phyloP scores from a whole-genome alignment of 169 alveolate genomes.

The Amoebophrya sp. region DNA sequence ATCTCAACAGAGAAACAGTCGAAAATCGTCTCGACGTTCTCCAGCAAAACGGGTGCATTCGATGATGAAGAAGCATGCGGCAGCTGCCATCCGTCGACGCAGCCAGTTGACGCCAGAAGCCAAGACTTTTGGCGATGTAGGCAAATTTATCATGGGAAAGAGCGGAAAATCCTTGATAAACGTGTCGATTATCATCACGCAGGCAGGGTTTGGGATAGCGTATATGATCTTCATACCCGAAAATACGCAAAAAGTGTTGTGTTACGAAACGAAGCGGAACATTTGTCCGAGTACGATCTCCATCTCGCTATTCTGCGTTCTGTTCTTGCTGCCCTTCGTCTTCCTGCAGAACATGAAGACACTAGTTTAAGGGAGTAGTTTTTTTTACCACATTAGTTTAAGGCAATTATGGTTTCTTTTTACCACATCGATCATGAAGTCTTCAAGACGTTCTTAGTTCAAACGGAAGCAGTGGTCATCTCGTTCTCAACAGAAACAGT shows the following conservation, averaged over 20 bases:
- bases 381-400: no score
- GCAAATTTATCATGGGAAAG: neutral
- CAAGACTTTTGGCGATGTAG: neutral
- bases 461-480: no score
- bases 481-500: no score
- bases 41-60: neutral
- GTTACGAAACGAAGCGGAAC: neutral
- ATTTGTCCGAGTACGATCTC: neutral
- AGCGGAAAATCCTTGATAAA: neutral
- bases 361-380: no score
- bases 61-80: neutral
- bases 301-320: neutral
- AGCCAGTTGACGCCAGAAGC: neutral
- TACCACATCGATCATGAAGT: no score
- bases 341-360: constrained; percentile 31
- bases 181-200: neutral
- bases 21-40: neutral
- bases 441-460: no score
- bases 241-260: neutral
- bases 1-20: no score
- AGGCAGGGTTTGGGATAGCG: neutral
- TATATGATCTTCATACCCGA: constrained; percentile 3
- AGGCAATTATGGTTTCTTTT: no score
- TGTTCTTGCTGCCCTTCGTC: constrained; percentile 24
- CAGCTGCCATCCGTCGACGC: neutral